A percentile compares a stretch with the other conserved stretches of the same genome.
These are phyloP conservation scores for Nephromyces sp. DNA, from an alignment of 169 alveolate genomes.

Conservation along the genomic window DNA sequence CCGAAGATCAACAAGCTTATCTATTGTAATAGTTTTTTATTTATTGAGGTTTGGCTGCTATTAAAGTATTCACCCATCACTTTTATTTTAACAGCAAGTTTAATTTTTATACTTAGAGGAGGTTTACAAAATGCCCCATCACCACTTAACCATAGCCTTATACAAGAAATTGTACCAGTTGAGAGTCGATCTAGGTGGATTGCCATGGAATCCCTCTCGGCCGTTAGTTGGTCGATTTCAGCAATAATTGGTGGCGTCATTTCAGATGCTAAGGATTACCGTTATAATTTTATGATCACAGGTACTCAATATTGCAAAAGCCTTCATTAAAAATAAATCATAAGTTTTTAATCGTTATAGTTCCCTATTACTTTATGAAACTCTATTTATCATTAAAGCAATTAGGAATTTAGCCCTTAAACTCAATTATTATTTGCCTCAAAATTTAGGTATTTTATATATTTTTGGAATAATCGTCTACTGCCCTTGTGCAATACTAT, in stretches of 20 bases:
- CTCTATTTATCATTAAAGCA: too few species aligned
- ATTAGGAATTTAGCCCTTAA: too few species aligned
- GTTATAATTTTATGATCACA: constrained; percentile 1
- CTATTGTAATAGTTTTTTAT: not conserved
- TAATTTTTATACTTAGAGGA: not conserved
- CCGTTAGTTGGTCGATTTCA: constrained; percentile 11
- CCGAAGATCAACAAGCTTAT: not conserved
- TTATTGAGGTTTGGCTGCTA: not conserved
- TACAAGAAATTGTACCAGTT: not conserved
- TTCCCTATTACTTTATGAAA: too few species aligned
- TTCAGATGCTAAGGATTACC: constrained; percentile 7
- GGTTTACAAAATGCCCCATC: not conserved
- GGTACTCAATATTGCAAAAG: not conserved
- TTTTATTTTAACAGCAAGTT: not conserved
- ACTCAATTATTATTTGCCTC: too few species aligned
- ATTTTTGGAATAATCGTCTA: too few species aligned
- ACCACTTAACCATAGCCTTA: not conserved
- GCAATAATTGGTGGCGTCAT: constrained; percentile 8
- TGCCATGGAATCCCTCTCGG: constrained; percentile 14
- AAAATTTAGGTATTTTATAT: too few species aligned
- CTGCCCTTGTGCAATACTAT: too few species aligned
- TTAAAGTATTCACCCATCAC: not conserved
- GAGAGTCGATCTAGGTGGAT: constrained; percentile 10
- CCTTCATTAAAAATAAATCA: too few species aligned
- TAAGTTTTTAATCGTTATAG: too few species aligned